Percentiles rank a stretch among this genome's conserved stretches.
Conservation (phyloP, 257 asterid genomes). For the Prunella vulgaris region DNA sequence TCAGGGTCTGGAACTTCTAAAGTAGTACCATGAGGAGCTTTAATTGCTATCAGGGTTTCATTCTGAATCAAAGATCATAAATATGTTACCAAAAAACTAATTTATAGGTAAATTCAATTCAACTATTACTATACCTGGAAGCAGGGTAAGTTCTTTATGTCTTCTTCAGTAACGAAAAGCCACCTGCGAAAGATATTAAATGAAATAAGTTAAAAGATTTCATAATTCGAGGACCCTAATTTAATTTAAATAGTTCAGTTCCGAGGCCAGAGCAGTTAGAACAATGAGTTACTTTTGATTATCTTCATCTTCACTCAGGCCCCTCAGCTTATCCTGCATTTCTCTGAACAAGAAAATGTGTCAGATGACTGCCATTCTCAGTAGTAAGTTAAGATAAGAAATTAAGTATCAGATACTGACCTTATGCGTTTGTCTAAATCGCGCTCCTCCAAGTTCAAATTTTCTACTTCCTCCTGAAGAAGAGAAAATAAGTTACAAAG, state of each 20-base stretch:
- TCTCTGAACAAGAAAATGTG: conserved; percentile 40
- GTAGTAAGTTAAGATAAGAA: conserved; percentile 9
- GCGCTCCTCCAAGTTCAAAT: conserved; percentile 46
- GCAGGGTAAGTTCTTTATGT: conserved; percentile 73
- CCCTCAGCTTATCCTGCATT: conserved; percentile 56
- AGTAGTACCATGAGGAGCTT: conserved; percentile 97
- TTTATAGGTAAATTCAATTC: background rate
- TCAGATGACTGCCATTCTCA: conserved; percentile 18
- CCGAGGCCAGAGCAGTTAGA: background rate
- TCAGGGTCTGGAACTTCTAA: conserved; percentile 96
- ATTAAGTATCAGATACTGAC: conserved; percentile 25
- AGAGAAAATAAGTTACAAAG: conserved; percentile 21
- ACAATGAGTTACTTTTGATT: conserved; percentile 41
- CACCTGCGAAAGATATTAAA: conserved; percentile 42
- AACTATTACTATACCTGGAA: conserved; percentile 58
- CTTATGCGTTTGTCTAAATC: conserved; percentile 52
- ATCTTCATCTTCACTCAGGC: conserved; percentile 64
- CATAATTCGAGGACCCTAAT: background rate
- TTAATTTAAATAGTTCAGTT: conserved; percentile 6
- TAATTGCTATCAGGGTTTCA: conserved; percentile 87
- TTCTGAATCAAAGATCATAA: conserved; percentile 41
- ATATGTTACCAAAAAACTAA: conserved; percentile 8
- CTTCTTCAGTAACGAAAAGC: conserved; percentile 90
- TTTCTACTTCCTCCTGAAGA: conserved; percentile 59
- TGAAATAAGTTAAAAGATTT: background rate